These are phyloP conservation scores for Litsea cubeba DNA, from an alignment of 164 flowering plant species.

Conservation along the genomic window DNA sequence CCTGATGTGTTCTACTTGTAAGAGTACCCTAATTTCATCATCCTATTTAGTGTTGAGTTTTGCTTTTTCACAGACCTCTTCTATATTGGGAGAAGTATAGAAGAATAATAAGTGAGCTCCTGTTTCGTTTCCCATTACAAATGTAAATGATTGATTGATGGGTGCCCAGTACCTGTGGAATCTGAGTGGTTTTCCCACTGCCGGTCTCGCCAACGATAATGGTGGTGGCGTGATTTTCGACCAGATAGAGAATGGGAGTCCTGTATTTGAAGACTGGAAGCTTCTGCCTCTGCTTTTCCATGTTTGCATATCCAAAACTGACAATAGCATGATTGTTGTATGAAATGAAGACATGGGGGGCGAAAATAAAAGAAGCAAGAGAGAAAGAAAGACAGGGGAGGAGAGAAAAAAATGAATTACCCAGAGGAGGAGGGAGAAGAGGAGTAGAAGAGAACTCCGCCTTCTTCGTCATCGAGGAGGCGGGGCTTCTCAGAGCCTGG, in stretches of 20 bases:
- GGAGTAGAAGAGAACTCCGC: conserved; percentile 68
- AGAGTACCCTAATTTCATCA: too few species aligned
- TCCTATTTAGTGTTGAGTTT: too few species aligned
- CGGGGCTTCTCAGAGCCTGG: conserved; percentile 88
- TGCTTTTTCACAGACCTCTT: too few species aligned
- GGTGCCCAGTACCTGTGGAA: conserved; percentile 64
- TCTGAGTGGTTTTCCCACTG: conserved; percentile 96
- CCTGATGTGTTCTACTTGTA: too few species aligned
- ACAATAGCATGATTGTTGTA: neutral
- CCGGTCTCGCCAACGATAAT: conserved; percentile 95
- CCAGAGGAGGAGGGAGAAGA: conserved; percentile 47
- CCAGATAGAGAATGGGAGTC: conserved; percentile 70
- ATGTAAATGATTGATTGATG: neutral
- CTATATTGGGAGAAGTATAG: too few species aligned
- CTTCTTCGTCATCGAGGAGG: conserved; percentile 86
- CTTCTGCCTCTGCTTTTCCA: conserved; percentile 85
- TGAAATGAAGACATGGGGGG: neutral
- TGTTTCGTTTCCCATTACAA: too few species aligned
- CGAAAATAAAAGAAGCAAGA: neutral
- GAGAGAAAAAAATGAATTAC: conserved; percentile 11
- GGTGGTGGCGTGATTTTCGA: conserved; percentile 82
- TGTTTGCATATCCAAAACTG: conserved; percentile 52
- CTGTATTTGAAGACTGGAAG: conserved; percentile 81
- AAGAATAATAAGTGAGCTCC: too few species aligned
- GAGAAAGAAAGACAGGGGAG: neutral